phyloP scores from a whole-genome alignment of 2,329 filamentous ascomycete species.

The Periconia sp. region DNA sequence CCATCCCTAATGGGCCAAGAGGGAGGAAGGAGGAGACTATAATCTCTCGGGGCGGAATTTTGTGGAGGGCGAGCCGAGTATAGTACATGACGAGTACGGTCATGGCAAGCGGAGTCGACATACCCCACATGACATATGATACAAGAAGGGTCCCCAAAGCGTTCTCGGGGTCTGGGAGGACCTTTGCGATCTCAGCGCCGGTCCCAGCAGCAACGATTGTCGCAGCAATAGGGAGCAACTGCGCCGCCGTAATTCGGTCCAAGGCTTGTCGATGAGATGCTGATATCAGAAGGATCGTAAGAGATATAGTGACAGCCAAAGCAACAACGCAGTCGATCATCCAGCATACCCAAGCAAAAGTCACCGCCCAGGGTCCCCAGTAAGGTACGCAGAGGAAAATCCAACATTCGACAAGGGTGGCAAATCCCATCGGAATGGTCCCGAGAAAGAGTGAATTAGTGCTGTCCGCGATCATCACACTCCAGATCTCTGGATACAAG shows the following conservation, averaged over 20 bases:
- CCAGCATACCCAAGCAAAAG: slow-evolving; percentile 57
- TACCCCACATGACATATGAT: slow-evolving; percentile 73
- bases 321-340: slow-evolving; percentile 56
- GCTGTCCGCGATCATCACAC: slow-evolving; percentile 69
- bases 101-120: slow-evolving; percentile 66
- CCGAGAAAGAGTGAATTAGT: slow-evolving; percentile 71
- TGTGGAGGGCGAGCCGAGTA: slow-evolving; percentile 70
- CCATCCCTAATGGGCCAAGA: slow-evolving; percentile 70
- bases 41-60: slow-evolving; percentile 69
- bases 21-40: slow-evolving; percentile 73
- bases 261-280: slow-evolving; percentile 34
- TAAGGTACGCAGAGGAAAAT: slow-evolving; percentile 63
- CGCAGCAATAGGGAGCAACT: slow-evolving; percentile 70
- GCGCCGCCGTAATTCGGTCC: slow-evolving; percentile 65
- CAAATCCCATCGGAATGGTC: slow-evolving; percentile 71
- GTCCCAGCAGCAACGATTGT: slow-evolving; percentile 69
- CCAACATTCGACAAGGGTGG: slow-evolving; percentile 71
- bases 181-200: slow-evolving; percentile 68
- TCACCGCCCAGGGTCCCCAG: slow-evolving; percentile 65
- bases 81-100: slow-evolving; percentile 72
- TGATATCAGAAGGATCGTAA: slow-evolving; percentile 64
- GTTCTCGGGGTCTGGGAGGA: slow-evolving; percentile 61
- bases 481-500: slow-evolving; percentile 70
- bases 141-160: slow-evolving; percentile 68
- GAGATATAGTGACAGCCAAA: slow-evolving; percentile 48